Percentiles rank a stretch among this genome's conserved stretches.
Conservation (phyloP, 2,329 filamentous ascomycete genomes). For the Annulohypoxylon truncatum region DNA sequence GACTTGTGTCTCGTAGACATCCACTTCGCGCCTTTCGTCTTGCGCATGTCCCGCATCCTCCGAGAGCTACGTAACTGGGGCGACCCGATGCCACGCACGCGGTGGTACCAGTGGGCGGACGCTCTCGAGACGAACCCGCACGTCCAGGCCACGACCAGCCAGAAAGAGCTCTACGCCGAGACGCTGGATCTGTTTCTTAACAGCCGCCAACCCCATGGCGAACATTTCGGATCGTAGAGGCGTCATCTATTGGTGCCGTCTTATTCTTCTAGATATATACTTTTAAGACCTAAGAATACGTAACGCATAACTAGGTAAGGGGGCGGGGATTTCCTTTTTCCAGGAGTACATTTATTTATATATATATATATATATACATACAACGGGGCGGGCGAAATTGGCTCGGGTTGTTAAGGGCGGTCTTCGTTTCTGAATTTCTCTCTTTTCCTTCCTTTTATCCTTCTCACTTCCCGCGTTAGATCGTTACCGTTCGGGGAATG, state of each 20-base stretch:
- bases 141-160: conserved; percentile 75
- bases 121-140: conserved; percentile 74
- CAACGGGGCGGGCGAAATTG: conserved; percentile 4
- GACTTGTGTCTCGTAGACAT: conserved; percentile 74
- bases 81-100: conserved; percentile 68
- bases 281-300: conserved; percentile 1
- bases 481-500: not conserved
- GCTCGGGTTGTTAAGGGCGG: not conserved
- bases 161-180: conserved; percentile 62
- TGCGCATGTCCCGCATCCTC: conserved; percentile 74
- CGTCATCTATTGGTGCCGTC: not conserved
- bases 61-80: conserved; percentile 74
- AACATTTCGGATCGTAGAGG: conserved; percentile 24
- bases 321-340: not conserved
- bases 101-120: conserved; percentile 77
- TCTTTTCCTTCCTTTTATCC: not conserved
- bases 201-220: conserved; percentile 32
- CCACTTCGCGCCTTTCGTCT: conserved; percentile 79
- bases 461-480: not conserved
- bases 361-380: conserved; percentile 4
- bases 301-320: conserved; percentile 14
- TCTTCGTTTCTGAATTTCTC: not conserved
- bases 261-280: conserved; percentile 26
- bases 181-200: conserved; percentile 66
- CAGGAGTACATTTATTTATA: conserved; percentile 16